These are phyloP conservation scores for Flaveria ramosissima DNA, from an alignment of 129 eudicot species.

Conservation along the genomic window DNA sequence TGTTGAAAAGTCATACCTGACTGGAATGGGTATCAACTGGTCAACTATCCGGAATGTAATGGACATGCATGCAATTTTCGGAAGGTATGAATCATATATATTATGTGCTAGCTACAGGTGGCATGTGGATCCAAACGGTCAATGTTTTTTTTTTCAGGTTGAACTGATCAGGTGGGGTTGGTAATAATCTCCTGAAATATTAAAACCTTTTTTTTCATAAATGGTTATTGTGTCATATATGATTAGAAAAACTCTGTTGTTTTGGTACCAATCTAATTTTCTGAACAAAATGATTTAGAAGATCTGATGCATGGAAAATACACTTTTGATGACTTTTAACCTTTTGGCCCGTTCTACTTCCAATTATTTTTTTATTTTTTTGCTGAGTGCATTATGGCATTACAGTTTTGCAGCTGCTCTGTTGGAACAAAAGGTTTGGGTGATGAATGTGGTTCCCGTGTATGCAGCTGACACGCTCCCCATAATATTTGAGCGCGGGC, in stretches of 20 bases:
- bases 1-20: constrained; percentile 76
- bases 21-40: constrained; percentile 93
- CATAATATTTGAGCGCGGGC: constrained; percentile 85
- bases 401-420: constrained; percentile 96
- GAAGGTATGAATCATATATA: constrained; percentile 62
- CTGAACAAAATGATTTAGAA: not conserved
- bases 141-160: not conserved
- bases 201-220: not conserved
- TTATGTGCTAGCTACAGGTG: not conserved
- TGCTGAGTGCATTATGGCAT: constrained; percentile 5
- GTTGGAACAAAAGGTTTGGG: constrained; percentile 79
- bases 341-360: not conserved
- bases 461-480: constrained; percentile 92
- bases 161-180: not conserved
- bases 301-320: not conserved
- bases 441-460: constrained; percentile 94
- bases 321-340: not conserved
- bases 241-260: not conserved
- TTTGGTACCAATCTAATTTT: not conserved
- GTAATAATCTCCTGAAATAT: too few relatives aligned
- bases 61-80: constrained; percentile 93
- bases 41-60: constrained; percentile 81
- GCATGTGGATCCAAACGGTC: not conserved
- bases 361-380: not conserved
- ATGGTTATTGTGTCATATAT: too few relatives aligned